Evolutionary conservation across 768 basidiomycete species (phyloP).

Genomic region (Krasilnikovozyma curviuscula): DNA sequence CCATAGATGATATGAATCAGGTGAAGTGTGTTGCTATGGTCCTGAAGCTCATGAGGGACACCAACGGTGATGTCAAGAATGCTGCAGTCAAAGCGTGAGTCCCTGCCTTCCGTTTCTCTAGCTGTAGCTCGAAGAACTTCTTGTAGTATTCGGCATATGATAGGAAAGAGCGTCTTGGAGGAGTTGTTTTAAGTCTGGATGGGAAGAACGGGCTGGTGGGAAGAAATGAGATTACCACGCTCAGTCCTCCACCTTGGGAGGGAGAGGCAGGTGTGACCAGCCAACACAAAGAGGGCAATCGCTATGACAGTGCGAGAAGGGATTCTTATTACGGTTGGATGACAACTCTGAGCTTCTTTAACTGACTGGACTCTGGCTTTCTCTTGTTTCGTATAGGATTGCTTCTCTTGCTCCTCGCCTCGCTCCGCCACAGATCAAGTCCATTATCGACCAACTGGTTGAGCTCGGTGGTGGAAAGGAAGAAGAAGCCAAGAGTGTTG

Average conservation of each 20-base stretch:
- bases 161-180: no score
- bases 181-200: no score
- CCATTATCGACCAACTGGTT: slow-evolving; percentile 75
- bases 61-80: slow-evolving; percentile 96
- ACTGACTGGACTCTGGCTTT: not conserved
- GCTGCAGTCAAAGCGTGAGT: slow-evolving; percentile 82
- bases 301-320: no score
- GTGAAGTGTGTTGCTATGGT: slow-evolving; percentile 67
- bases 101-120: not conserved
- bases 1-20: slow-evolving; percentile 71
- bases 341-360: no score
- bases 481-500: slow-evolving; percentile 85
- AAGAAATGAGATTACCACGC: no score
- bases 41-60: slow-evolving; percentile 70
- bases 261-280: no score
- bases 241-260: no score
- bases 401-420: slow-evolving; percentile 26
- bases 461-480: slow-evolving; percentile 68
- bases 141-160: not conserved
- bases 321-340: no score
- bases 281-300: no score
- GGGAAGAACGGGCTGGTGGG: no score
- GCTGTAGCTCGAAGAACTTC: not conserved
- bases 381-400: not conserved
- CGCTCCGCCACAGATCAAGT: slow-evolving; percentile 58